Percentiles rank a stretch among this genome's conserved stretches.
phyloP scores from a whole-genome alignment of 345 rosid genomes.

The Capsella bursapastoris region DNA sequence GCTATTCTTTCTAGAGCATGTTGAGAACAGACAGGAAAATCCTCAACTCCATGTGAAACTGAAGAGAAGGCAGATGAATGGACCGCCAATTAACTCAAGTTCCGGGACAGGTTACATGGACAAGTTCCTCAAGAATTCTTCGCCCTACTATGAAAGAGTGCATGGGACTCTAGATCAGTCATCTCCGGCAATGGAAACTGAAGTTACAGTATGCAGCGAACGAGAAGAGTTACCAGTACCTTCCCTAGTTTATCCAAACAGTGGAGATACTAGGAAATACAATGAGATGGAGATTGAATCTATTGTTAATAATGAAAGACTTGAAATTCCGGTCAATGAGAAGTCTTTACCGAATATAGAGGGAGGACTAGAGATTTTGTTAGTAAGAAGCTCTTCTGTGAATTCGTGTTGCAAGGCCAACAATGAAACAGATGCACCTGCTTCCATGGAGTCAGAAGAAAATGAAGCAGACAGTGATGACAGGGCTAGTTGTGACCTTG shows the following conservation, averaged over 20 bases:
- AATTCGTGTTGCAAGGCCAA: neutral
- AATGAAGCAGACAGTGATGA: constrained; percentile 24
- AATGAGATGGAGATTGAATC: constrained; percentile 25
- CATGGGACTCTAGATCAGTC: constrained; percentile 27
- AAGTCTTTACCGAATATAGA: neutral
- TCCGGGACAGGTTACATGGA: constrained; percentile 81
- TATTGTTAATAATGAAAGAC: constrained; percentile 16
- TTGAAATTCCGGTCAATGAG: neutral
- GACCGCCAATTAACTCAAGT: constrained; percentile 56
- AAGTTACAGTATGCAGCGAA: constrained; percentile 25
- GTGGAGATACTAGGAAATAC: constrained; percentile 18
- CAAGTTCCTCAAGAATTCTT: constrained; percentile 56
- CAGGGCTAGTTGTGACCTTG: neutral
- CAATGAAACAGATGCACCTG: constrained; percentile 15
- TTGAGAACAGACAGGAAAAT: constrained; percentile 61
- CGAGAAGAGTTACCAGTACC: constrained; percentile 25
- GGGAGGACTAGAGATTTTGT: neutral
- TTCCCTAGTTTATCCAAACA: constrained; percentile 21
- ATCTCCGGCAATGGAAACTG: constrained; percentile 12
- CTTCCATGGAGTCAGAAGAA: constrained; percentile 13
- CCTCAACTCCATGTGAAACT: constrained; percentile 74
- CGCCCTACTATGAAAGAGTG: constrained; percentile 24
- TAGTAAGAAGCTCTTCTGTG: constrained; percentile 30
- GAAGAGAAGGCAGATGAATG: constrained; percentile 78
- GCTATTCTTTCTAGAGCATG: constrained; percentile 74